A percentile compares a stretch with the other conserved stretches of the same genome.
These are phyloP conservation scores for Helianthus annuus DNA, from an alignment of 129 eudicot genomes.

Conservation along the genomic window DNA sequence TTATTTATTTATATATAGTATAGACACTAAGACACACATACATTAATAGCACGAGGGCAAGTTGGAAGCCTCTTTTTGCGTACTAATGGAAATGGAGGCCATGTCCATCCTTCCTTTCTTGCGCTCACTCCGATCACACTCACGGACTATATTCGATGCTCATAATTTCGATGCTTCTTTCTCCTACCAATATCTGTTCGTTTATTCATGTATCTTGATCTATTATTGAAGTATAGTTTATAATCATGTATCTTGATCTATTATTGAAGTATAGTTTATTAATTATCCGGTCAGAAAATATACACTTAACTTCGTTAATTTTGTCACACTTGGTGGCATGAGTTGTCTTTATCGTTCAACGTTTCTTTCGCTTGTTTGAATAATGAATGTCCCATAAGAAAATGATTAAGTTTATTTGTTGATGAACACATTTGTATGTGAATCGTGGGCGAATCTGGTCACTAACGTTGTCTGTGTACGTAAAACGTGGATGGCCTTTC, in stretches of 20 bases:
- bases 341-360: background rate
- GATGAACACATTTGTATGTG: too few relatives aligned
- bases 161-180: slow-evolving; percentile 6
- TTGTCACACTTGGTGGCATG: background rate
- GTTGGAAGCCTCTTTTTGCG: slow-evolving; percentile 27
- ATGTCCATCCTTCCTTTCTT: slow-evolving; percentile 21
- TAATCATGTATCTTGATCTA: background rate
- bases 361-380: background rate
- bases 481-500: too few relatives aligned
- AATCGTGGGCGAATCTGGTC: too few relatives aligned
- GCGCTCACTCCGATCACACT: background rate
- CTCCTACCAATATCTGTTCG: background rate
- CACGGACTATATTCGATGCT: background rate
- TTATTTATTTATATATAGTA: background rate
- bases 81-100: slow-evolving; percentile 15
- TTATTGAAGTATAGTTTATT: background rate
- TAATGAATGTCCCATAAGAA: too few relatives aligned
- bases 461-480: too few relatives aligned
- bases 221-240: background rate
- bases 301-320: background rate
- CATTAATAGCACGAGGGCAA: slow-evolving; percentile 19
- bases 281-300: background rate
- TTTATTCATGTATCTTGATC: background rate
- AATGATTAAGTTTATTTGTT: too few relatives aligned
- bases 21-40: too few relatives aligned